Percentiles rank a stretch among this genome's conserved stretches.
Evolutionary conservation across 2,329 filamentous ascomycete genomes (phyloP).

Genomic region (Exophiala spinifera): DNA sequence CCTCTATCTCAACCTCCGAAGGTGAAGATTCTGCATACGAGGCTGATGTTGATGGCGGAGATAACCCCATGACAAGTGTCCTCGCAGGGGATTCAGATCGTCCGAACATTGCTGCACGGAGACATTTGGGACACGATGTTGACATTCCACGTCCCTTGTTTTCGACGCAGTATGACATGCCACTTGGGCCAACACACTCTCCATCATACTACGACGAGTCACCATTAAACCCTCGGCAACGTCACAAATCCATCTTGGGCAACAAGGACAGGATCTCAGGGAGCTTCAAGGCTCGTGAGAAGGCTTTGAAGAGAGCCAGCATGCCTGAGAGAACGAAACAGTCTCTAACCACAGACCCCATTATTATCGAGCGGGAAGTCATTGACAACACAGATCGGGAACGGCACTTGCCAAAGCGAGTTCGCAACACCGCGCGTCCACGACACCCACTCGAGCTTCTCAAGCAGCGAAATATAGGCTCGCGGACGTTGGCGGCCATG

Average conservation of each 20-base stretch:
- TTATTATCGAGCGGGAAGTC: neutral
- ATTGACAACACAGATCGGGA: neutral
- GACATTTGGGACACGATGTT: conserved; percentile 4
- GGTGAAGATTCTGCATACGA: neutral
- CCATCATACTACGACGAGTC: conserved; percentile 3
- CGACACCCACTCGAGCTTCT: conserved; percentile 23
- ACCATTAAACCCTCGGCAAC: conserved; percentile 17
- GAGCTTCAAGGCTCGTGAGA: neutral
- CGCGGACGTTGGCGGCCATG: conserved; percentile 22
- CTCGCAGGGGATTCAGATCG: neutral
- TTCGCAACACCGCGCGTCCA: neutral
- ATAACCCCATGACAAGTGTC: neutral
- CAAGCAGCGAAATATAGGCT: conserved; percentile 20
- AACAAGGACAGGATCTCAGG: neutral
- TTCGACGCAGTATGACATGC: conserved; percentile 3
- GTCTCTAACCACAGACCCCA: conserved; percentile 1
- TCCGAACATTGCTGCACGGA: neutral
- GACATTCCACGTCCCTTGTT: conserved; percentile 26
- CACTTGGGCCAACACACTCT: neutral
- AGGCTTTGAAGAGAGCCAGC: neutral
- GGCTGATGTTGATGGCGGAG: neutral
- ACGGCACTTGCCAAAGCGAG: neutral
- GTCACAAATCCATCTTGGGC: conserved; percentile 16
- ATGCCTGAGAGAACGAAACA: neutral
- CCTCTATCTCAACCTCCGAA: neutral